phyloP scores from a whole-genome alignment of 768 basidiomycete genomes.

The Termitomyces sp. region DNA sequence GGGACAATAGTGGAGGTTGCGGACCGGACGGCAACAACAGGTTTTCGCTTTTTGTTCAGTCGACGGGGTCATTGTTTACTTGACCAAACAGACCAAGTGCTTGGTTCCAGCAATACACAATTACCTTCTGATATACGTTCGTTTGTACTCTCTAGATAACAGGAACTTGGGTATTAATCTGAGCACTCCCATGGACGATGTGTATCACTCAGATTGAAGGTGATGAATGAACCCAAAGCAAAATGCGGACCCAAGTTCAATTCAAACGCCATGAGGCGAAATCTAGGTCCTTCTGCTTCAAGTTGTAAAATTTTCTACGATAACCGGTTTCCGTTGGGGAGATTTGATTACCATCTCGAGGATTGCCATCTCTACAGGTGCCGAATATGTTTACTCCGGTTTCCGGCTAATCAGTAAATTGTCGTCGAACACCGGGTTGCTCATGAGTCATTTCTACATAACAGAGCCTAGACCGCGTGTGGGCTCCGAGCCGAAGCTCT shows the following conservation, averaged over 20 bases:
- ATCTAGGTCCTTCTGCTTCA: no score
- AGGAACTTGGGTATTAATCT: neutral
- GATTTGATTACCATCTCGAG: no score
- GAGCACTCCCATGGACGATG: neutral
- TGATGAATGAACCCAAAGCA: neutral
- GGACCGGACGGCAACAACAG: neutral
- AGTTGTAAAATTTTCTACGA: no score
- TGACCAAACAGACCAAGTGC: neutral
- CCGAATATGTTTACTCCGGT: neutral
- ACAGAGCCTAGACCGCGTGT: no score
- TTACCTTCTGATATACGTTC: no score
- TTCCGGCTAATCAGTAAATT: neutral
- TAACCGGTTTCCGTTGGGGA: no score
- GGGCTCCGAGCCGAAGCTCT: neutral
- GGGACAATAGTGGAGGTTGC: slow-evolving; percentile 37
- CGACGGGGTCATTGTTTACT: slow-evolving; percentile 1
- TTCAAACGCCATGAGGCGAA: no score
- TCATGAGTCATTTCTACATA: no score
- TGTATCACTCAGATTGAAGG: neutral
- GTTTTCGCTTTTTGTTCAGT: slow-evolving; percentile 11
- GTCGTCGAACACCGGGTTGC: neutral
- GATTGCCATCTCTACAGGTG: neutral
- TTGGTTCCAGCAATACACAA: no score
- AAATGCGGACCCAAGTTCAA: no score
- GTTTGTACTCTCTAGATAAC: neutral